Evolutionary conservation across 1,284 basidiomycete genomes (phyloP).

Genomic region (Ceraceosorus guamensis): DNA sequence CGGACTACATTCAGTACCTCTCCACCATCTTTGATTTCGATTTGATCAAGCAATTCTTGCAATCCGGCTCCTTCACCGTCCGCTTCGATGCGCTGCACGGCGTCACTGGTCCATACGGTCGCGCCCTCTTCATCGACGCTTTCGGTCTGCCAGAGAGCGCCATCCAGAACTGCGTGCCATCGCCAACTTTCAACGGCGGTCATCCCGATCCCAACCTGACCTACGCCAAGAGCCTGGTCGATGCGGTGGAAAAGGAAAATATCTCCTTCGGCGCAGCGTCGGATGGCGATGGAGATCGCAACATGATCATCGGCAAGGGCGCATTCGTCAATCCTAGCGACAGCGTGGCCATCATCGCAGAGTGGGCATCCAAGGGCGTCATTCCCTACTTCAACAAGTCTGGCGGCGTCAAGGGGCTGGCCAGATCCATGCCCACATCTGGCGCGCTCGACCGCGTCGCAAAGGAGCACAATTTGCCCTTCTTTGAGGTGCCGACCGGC

Average conservation of each 20-base stretch:
- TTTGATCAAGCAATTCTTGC: conserved; percentile 83
- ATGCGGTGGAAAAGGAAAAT: conserved; percentile 75
- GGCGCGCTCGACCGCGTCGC: conserved; percentile 96
- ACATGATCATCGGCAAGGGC: conserved; percentile 98
- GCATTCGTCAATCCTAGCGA: conserved; percentile 97
- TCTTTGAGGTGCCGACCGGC: conserved; percentile 94
- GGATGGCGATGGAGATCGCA: conserved; percentile 94
- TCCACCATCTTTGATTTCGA: conserved; percentile 89
- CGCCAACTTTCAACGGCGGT: conserved; percentile 90
- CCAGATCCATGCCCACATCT: conserved; percentile 92
- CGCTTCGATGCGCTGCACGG: conserved; percentile 95
- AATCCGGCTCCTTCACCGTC: conserved; percentile 63
- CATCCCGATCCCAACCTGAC: conserved; percentile 98
- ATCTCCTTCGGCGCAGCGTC: conserved; percentile 93
- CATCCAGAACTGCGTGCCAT: conserved; percentile 82
- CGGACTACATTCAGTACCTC: conserved; percentile 77
- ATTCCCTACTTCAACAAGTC: conserved; percentile 95
- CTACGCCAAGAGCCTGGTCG: conserved; percentile 90
- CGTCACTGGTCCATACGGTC: conserved; percentile 94
- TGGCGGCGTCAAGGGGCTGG: conserved; percentile 84
- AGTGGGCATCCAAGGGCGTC: conserved; percentile 81
- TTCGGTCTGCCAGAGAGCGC: conserved; percentile 74
- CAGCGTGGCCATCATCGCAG: conserved; percentile 95
- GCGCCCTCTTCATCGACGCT: conserved; percentile 74
- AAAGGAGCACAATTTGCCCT: conserved; percentile 83